Base-by-base conservation (phyloP, 169 alveolate genomes). In the Fabrea salina region DNA sequence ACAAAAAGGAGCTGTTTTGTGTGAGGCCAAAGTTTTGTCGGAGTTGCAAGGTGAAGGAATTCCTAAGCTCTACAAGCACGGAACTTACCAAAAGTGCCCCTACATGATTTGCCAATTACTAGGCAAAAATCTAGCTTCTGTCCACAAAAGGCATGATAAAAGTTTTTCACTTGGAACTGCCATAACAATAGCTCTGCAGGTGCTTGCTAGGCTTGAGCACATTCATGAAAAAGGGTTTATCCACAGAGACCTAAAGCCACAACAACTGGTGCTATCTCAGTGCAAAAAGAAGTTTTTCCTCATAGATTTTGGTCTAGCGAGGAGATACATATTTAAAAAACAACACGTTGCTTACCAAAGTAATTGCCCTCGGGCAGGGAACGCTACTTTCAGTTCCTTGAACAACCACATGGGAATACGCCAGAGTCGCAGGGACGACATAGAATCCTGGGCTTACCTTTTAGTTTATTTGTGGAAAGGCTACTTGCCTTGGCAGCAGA, bases 171-270 rank as follows among this genome's bases (percentile, higher is more conserved):
- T 61, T 33, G 57, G n/a, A 68, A 47, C 40, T n/a, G 13, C 64
- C 35, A 2, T 13, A 3, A 68, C 40, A 44, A 13, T 30, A 11
- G 16, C 50, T 13, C 44, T 68, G 16, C 16, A 43, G 78, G 39
- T n/a, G 7, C 44, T 13, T n/a, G 35, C 85, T 49, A 61, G 95
- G 56, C 82, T 92, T 22, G 91, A 89, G 80, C 86, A 80, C 82
- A 68, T 92, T 11, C 96, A 92, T 81, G 64, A 80, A 43, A 79
- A 80, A 67, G 91, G 89, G 5, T 84, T 92, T 59, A 76, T 86
- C 8, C 96, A 92, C 75, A 58, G 95, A 75, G 96, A 92, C 74
- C 84, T 92, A 43, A 92, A 92, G 57, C 96, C 96, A 7, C 94
- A 92, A 35, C 86, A 92, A 76, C 89, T 89, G 75, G 83, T 84